phyloP scores from a whole-genome alignment of 305 asterid species.

The Fraxinus baroniana region DNA sequence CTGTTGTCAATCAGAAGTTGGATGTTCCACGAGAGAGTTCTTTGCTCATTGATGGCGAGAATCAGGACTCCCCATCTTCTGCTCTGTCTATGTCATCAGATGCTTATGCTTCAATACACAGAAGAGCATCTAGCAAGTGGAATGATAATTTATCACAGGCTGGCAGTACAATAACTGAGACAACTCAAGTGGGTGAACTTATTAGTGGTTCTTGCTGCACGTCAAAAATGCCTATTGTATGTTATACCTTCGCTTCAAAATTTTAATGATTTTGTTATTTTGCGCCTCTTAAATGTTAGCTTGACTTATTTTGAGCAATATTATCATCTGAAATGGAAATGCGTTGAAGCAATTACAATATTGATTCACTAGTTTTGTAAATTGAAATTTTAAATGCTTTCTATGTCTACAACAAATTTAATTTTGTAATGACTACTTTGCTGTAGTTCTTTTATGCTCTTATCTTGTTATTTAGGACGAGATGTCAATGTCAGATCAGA shows the following conservation, averaged over 20 bases:
- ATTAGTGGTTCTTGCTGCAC: conserved; percentile 68
- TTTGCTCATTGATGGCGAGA: conserved; percentile 58
- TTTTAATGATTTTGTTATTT: conserved; percentile 15
- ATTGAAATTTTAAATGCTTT: not conserved
- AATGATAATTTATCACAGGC: conserved; percentile 83
- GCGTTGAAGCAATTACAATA: conserved; percentile 11
- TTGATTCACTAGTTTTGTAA: not conserved
- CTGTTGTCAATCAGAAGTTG: conserved; percentile 60
- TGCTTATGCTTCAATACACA: conserved; percentile 51
- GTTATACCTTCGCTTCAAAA: conserved; percentile 37
- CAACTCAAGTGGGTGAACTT: conserved; percentile 80
- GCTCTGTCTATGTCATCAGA: conserved; percentile 43
- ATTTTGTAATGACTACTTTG: conserved; percentile 4
- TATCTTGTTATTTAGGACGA: conserved; percentile 54
- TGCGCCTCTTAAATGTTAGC: conserved; percentile 12
- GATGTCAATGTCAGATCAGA: conserved; percentile 75
- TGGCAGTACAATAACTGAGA: conserved; percentile 80
- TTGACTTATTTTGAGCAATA: conserved; percentile 16
- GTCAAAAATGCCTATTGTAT: conserved; percentile 68
- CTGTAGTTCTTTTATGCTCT: conserved; percentile 2
- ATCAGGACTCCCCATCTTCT: conserved; percentile 57
- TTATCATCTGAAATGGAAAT: conserved; percentile 9
- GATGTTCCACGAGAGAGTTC: conserved; percentile 60
- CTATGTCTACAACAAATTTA: not conserved
- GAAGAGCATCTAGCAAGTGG: conserved; percentile 82